A percentile compares a stretch with the other conserved stretches of the same genome.
Conservation (phyloP, 164 flowering plant species). For the grape (Vitis vinifera) region ASM3070453v1 NC_081808.1:6698501-6699000, state of each 20-base stretch:
- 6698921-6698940: too few relatives aligned
- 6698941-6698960: too few relatives aligned
- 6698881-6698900: neutral
- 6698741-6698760: slow-evolving; percentile 83
- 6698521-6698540: neutral
- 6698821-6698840: slow-evolving; percentile 98
- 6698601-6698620: neutral
- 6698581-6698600: neutral
- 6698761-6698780: slow-evolving; percentile 79
- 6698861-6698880: neutral
- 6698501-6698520: slow-evolving; percentile 86
- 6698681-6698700: neutral
- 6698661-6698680: neutral
- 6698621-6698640: neutral
- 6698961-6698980: too few relatives aligned
- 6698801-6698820: slow-evolving; percentile 95
- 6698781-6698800: slow-evolving; percentile 83
- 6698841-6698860: slow-evolving; percentile 51
- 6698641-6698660: neutral
- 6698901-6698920: too few relatives aligned
- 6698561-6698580: neutral
- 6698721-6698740: slow-evolving; percentile 58
- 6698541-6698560: neutral
- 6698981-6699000: too few relatives aligned
- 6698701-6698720: neutral